Conservation (phyloP, 108 stramenopile genomes). For the Cyclotella cryptica region DNA sequence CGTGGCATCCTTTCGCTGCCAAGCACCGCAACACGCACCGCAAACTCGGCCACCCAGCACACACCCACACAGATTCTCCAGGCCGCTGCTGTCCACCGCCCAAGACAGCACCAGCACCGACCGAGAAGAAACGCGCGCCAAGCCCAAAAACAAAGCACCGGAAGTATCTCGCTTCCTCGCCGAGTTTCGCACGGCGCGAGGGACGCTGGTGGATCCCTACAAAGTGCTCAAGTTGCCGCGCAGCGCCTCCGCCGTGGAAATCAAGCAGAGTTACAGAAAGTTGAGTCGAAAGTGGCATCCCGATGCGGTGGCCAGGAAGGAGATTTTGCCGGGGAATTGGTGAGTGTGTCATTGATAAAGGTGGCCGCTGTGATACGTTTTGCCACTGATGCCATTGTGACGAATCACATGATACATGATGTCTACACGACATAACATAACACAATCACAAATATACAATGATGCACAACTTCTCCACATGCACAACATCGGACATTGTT, state of each 20-base stretch:
- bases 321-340: slow-evolving; percentile 77
- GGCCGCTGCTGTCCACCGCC: not conserved
- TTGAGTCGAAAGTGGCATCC: slow-evolving; percentile 44
- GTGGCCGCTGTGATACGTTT: too few relatives aligned
- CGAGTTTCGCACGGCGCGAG: slow-evolving; percentile 53
- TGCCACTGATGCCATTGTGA: too few relatives aligned
- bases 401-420: too few relatives aligned
- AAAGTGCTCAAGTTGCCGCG: slow-evolving; percentile 55
- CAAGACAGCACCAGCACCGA: not conserved
- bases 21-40: not conserved
- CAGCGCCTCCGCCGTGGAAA: slow-evolving; percentile 43
- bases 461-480: slow-evolving; percentile 9
- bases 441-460: not conserved
- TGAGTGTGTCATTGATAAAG: too few relatives aligned
- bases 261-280: slow-evolving; percentile 48
- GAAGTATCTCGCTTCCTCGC: slow-evolving; percentile 46
- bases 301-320: slow-evolving; percentile 37
- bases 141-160: slow-evolving; percentile 21
- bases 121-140: slow-evolving; percentile 13
- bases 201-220: slow-evolving; percentile 66
- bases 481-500: too few relatives aligned
- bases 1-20: not conserved
- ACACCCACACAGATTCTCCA: not conserved
- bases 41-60: not conserved
- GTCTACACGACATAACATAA: too few relatives aligned